phyloP scores from a whole-genome alignment of 352 stramenopile genomes.

The Globisporangium canariense region DNA sequence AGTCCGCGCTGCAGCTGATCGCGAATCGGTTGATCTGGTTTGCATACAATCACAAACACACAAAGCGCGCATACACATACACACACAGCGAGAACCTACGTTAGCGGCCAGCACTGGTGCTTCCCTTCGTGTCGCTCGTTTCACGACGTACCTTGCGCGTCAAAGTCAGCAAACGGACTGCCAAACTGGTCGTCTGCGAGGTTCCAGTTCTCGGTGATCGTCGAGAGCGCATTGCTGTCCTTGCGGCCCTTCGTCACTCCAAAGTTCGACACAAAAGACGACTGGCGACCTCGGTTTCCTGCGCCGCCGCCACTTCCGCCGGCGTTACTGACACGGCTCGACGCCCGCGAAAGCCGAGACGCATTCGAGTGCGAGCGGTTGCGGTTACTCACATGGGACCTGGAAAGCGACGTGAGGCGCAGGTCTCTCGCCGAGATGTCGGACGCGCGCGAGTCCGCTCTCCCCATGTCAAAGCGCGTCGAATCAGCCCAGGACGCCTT shows the following conservation, averaged over 20 bases:
- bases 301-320: neutral
- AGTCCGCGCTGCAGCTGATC: slow-evolving; percentile 77
- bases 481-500: slow-evolving; percentile 83
- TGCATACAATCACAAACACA: neutral
- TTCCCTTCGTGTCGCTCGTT: neutral
- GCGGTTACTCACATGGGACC: slow-evolving; percentile 27
- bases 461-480: slow-evolving; percentile 83
- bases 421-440: slow-evolving; percentile 67
- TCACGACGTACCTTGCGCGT: slow-evolving; percentile 57
- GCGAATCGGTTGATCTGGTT: slow-evolving; percentile 71
- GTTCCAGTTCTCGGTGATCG: slow-evolving; percentile 88
- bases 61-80: neutral
- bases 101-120: neutral
- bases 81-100: neutral
- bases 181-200: slow-evolving; percentile 74
- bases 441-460: slow-evolving; percentile 74
- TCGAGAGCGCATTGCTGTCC: slow-evolving; percentile 76
- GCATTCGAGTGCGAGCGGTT: slow-evolving; percentile 62
- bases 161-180: slow-evolving; percentile 73
- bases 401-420: slow-evolving; percentile 52
- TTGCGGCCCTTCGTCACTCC: slow-evolving; percentile 59
- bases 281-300: slow-evolving; percentile 33
- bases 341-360: slow-evolving; percentile 57
- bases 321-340: slow-evolving; percentile 35
- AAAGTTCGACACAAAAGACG: slow-evolving; percentile 82